A percentile compares a stretch with the other conserved stretches of the same genome.
Evolutionary conservation across 176 grass and related monocot genomes (phyloP).

Genomic region (Avena insularis): DNA sequence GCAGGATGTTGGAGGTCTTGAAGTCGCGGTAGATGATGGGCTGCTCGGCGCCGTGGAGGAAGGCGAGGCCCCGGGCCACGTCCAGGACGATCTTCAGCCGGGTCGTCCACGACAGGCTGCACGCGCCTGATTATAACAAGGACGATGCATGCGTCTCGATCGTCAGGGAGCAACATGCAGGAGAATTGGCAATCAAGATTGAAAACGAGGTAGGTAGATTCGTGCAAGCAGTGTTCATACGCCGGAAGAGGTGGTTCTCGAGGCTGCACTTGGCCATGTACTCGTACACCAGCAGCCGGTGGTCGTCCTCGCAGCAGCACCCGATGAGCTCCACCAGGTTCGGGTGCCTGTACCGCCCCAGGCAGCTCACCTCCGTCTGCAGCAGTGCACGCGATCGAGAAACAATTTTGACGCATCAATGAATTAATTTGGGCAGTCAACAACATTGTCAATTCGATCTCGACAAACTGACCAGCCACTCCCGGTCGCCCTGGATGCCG

Average conservation of each 20-base stretch:
- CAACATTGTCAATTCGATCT: not conserved
- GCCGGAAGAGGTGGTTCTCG: conserved; percentile 81
- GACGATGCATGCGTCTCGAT: not conserved
- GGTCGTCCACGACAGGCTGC: conserved; percentile 61
- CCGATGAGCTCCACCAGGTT: conserved; percentile 80
- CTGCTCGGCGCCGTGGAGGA: conserved; percentile 66
- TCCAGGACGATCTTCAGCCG: conserved; percentile 58
- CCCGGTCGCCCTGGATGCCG: conserved; percentile 80
- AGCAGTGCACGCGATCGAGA: too few relatives aligned
- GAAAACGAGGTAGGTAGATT: not conserved
- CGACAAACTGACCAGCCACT: conserved; percentile 68
- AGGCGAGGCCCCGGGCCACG: conserved; percentile 70
- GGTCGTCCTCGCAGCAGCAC: conserved; percentile 84
- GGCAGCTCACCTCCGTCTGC: conserved; percentile 79
- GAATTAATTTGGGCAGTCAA: not conserved
- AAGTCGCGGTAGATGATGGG: conserved; percentile 87
- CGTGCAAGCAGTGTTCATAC: not conserved
- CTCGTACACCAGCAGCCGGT: conserved; percentile 84
- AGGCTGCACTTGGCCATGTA: conserved; percentile 85
- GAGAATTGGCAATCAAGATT: not conserved
- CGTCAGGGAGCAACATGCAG: not conserved
- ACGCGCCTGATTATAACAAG: conserved; percentile 25
- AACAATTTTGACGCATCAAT: too few relatives aligned
- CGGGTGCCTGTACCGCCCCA: conserved; percentile 67
- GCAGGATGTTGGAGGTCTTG: conserved; percentile 90